Percentiles rank a stretch among this genome's conserved stretches.
Evolutionary conservation across 164 flowering plant genomes (phyloP).

Genomic region (Annona squamosa): DNA sequence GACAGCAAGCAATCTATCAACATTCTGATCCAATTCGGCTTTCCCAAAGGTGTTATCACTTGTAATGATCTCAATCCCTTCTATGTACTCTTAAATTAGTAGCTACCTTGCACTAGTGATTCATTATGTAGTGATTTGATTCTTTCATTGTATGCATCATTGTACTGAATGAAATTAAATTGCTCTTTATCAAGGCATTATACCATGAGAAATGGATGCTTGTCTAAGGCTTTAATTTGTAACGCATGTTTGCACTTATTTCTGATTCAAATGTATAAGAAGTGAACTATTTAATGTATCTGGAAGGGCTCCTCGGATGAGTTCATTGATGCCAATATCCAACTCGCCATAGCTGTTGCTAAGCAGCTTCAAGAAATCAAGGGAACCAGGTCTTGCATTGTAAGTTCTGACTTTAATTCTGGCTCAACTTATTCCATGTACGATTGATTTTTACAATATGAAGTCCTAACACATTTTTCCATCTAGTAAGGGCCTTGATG

Average conservation of each 20-base stretch:
- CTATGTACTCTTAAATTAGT: neutral
- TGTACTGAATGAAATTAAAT: neutral
- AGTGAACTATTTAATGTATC: slow-evolving; percentile 14
- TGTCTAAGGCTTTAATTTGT: no score
- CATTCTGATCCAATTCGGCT: no score
- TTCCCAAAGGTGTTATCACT: no score
- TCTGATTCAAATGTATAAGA: neutral
- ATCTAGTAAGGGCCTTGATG: slow-evolving; percentile 2
- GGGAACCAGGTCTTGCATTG: slow-evolving; percentile 68
- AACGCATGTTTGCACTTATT: no score
- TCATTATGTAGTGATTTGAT: neutral
- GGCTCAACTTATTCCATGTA: neutral
- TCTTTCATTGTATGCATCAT: neutral
- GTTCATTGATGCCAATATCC: slow-evolving; percentile 89
- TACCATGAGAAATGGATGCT: neutral
- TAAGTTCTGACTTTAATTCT: slow-evolving; percentile 26
- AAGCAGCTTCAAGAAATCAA: slow-evolving; percentile 62
- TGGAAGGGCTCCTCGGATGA: slow-evolving; percentile 99
- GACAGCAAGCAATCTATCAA: no score
- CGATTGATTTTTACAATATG: neutral
- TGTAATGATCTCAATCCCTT: neutral
- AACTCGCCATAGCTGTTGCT: slow-evolving; percentile 72
- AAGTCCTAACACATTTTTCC: neutral
- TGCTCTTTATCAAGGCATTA: neutral
- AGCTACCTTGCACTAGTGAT: neutral